Evolutionary conservation across 1,284 basidiomycete genomes (phyloP).

Genomic region (Trametes hirsuta): DNA sequence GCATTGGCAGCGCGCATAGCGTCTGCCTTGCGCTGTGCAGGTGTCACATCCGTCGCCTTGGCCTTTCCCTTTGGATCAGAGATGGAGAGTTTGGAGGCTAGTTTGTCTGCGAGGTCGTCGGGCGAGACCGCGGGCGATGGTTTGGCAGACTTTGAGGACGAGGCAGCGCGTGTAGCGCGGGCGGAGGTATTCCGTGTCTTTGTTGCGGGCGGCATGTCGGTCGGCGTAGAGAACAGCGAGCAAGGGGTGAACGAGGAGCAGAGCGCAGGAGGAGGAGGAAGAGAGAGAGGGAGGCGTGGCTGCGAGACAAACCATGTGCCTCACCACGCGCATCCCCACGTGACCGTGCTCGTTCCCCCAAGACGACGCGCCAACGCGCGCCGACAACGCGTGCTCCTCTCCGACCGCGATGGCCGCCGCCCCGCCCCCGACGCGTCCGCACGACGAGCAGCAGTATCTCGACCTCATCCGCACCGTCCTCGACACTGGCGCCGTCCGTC

Average conservation of each 20-base stretch:
- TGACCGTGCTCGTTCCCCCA: neutral
- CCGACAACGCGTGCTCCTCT: conserved; percentile 3
- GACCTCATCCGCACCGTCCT: conserved; percentile 79
- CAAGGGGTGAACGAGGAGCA: too few species aligned
- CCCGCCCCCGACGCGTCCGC: conserved; percentile 31
- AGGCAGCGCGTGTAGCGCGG: conserved; percentile 4
- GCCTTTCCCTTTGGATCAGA: conserved; percentile 26
- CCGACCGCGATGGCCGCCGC: conserved; percentile 15
- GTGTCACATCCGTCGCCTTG: conserved; percentile 10
- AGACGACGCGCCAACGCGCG: neutral
- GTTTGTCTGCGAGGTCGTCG: conserved; percentile 29
- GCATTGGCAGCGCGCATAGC: conserved; percentile 67
- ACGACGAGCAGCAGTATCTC: conserved; percentile 90
- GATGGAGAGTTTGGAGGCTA: conserved; percentile 30
- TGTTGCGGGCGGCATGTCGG: conserved; percentile 13
- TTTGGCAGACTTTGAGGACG: conserved; percentile 14
- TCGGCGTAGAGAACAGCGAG: too few species aligned
- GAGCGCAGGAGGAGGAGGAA: too few species aligned
- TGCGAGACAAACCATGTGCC: too few species aligned
- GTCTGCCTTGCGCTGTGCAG: conserved; percentile 30
- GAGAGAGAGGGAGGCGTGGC: too few species aligned
- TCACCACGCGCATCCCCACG: too few species aligned
- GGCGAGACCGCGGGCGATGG: conserved; percentile 10
- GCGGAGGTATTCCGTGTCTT: conserved; percentile 6
- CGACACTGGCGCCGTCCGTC: conserved; percentile 71